These are phyloP conservation scores for Colletotrichum siamense DNA, from an alignment of 2,329 filamentous ascomycete species.

Conservation along the genomic window DNA sequence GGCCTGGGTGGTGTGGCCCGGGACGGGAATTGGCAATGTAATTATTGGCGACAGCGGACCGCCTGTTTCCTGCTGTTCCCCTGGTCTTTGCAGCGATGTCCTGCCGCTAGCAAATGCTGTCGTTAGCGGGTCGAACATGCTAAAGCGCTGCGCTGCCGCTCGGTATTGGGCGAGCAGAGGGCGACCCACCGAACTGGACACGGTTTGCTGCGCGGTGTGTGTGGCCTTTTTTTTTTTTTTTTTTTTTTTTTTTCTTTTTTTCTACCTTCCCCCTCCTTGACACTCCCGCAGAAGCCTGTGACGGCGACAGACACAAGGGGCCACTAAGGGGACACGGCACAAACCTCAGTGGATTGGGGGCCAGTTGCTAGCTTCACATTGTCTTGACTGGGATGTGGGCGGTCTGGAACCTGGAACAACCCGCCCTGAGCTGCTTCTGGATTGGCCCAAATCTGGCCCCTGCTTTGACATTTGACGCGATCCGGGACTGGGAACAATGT, in stretches of 20 bases:
- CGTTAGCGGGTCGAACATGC: slow-evolving; percentile 5
- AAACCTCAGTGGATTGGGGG: background rate
- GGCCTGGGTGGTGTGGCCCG: background rate
- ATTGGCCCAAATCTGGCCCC: background rate
- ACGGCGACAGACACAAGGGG: background rate
- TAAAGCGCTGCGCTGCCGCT: background rate
- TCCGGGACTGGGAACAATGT: background rate
- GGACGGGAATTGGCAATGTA: slow-evolving; percentile 11
- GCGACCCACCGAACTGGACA: background rate
- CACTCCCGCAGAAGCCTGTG: background rate
- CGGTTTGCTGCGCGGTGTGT: background rate
- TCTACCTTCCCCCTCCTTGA: background rate
- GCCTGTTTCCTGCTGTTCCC: background rate
- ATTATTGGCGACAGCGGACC: background rate
- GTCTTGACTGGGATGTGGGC: slow-evolving; percentile 8
- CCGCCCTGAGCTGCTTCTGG: background rate
- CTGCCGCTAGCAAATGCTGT: slow-evolving; percentile 2
- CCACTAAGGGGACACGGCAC: background rate
- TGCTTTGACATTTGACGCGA: slow-evolving; percentile 6
- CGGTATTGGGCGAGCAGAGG: background rate
- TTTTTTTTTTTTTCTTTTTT: background rate
- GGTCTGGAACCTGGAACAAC: slow-evolving; percentile 16
- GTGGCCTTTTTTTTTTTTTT: background rate
- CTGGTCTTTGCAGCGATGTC: background rate
- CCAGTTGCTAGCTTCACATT: background rate